A percentile compares a stretch with the other conserved stretches of the same genome.
phyloP scores from a whole-genome alignment of 73 alveolate species.

The Urostyla sp. region DNA sequence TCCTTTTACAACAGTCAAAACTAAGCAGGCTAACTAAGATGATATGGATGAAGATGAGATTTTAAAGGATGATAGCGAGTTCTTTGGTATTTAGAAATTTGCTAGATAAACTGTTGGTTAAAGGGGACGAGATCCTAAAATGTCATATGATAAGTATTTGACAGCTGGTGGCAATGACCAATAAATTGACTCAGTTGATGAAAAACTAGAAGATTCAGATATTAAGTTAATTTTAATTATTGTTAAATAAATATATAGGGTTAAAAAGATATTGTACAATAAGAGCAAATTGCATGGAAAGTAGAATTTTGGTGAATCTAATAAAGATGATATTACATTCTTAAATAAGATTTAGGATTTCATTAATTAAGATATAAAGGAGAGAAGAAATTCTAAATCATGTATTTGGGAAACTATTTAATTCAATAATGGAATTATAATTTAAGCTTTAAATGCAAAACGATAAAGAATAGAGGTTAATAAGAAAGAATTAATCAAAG shows the following conservation, averaged over 20 bases:
- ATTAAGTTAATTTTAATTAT: no score
- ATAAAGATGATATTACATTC: background rate
- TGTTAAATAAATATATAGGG: background rate
- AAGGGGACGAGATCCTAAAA: background rate
- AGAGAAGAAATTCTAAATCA: background rate
- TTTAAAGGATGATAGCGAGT: background rate
- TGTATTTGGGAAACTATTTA: slow-evolving; percentile 15
- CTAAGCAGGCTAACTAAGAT: background rate
- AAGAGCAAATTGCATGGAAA: background rate
- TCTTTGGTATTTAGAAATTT: background rate
- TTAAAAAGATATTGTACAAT: background rate
- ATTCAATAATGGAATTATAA: slow-evolving; percentile 1
- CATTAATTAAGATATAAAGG: background rate
- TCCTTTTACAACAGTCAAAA: background rate
- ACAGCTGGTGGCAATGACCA: background rate
- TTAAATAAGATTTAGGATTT: background rate
- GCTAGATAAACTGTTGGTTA: background rate
- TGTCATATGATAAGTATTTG: background rate
- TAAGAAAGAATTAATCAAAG: background rate
- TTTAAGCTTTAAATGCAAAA: slow-evolving; percentile 15
- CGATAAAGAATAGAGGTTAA: background rate
- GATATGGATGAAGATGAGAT: slow-evolving; percentile 7
- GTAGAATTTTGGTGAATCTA: slow-evolving; percentile 11
- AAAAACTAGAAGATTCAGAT: no score
- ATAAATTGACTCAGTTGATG: slow-evolving; percentile 13